Conservation (phyloP, 495 filamentous ascomycete genomes). For the Neurospora cerealis region DNA sequence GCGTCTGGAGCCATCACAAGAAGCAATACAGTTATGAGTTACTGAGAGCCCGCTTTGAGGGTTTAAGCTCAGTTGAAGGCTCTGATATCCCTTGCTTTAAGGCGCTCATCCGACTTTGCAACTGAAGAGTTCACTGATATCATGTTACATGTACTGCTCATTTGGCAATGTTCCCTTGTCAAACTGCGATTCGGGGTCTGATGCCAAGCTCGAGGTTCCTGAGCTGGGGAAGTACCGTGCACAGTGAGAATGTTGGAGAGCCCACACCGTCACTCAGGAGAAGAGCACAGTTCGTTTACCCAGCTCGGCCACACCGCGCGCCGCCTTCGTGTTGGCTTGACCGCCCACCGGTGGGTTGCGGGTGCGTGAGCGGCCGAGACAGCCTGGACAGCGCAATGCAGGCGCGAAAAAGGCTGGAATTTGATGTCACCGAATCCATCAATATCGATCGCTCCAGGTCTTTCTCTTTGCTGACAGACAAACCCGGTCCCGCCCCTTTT, state of each 20-base stretch:
- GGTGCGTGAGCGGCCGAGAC: conserved; percentile 5
- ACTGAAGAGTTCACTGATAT: neutral
- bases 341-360: neutral
- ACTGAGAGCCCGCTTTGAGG: neutral
- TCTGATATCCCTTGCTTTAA: neutral
- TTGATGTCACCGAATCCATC: conserved; percentile 13
- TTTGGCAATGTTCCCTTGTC: neutral
- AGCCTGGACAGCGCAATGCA: conserved; percentile 2
- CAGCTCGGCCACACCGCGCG: neutral
- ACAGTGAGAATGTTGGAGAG: neutral
- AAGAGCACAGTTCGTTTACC: neutral
- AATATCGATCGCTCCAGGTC: neutral
- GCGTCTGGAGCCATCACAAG: neutral
- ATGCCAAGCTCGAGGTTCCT: neutral
- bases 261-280: neutral
- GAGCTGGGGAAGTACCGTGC: neutral
- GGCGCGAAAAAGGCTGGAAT: conserved; percentile 9
- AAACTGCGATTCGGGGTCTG: neutral
- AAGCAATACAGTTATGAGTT: neutral
- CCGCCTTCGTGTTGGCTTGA: neutral
- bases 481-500: neutral
- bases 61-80: neutral
- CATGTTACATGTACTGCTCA: neutral
- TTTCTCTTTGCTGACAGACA: conserved; percentile 1
- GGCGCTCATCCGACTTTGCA: neutral